These are phyloP conservation scores for Phytophthora niederhauseri DNA, from an alignment of 352 stramenopile species.

Conservation along the genomic window DNA sequence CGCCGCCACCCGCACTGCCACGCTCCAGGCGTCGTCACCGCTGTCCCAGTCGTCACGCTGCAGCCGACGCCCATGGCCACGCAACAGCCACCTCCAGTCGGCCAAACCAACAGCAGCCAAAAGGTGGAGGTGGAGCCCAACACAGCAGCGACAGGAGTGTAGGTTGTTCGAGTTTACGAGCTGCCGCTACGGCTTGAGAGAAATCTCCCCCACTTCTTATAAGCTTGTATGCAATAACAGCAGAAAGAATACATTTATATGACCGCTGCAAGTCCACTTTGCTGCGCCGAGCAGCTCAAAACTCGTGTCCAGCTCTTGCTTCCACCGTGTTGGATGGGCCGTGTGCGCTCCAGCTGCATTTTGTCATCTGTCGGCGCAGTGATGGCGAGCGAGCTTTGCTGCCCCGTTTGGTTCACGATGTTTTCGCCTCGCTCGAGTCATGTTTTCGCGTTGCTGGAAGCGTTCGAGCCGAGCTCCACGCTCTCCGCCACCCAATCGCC, in stretches of 20 bases:
- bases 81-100: slow-evolving; percentile 2
- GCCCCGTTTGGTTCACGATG: slow-evolving; percentile 2
- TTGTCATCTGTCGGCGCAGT: not conserved
- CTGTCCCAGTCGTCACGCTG: slow-evolving; percentile 8
- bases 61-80: not conserved
- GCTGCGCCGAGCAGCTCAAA: not conserved
- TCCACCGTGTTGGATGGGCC: not conserved
- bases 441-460: not conserved
- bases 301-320: not conserved
- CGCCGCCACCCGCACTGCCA: slow-evolving; percentile 26
- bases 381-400: slow-evolving; percentile 4
- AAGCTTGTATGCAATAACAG: too few relatives aligned
- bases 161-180: not conserved
- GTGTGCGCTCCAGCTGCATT: not conserved
- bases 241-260: too few relatives aligned
- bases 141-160: not conserved
- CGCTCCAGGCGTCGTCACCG: not conserved
- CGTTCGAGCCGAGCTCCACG: not conserved
- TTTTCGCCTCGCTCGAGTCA: not conserved
- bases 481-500: not conserved
- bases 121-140: slow-evolving; percentile 1
- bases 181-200: too few relatives aligned
- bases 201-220: too few relatives aligned
- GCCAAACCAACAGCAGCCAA: not conserved
- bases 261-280: not conserved